A percentile compares a stretch with the other conserved stretches of the same genome.
These are phyloP conservation scores for Paramecium primaurelia DNA, from an alignment of 73 alveolate genomes.

Conservation along the genomic window DNA sequence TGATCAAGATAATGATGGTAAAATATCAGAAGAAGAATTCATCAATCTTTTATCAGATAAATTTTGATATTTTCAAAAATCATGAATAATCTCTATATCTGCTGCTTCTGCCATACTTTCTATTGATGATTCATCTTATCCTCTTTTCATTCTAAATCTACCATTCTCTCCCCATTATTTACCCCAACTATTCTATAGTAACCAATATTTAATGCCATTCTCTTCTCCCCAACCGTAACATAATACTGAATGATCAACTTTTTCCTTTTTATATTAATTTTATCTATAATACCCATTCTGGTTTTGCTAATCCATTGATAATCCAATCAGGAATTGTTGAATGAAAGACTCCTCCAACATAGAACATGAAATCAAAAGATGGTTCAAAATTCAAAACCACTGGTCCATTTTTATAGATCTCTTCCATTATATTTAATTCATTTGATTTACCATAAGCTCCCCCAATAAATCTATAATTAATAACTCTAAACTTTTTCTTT, in stretches of 20 bases:
- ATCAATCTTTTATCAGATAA: conserved; percentile 33
- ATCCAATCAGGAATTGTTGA: conserved; percentile 53
- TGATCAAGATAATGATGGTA: conserved; percentile 61
- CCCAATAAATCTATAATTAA: conserved; percentile 44
- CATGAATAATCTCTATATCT: background rate
- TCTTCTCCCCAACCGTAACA: conserved; percentile 68
- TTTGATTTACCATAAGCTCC: conserved; percentile 62
- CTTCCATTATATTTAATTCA: conserved; percentile 58
- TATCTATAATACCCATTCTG: conserved; percentile 43
- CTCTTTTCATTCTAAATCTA: conserved; percentile 62
- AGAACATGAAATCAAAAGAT: conserved; percentile 56
- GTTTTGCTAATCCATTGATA: conserved; percentile 33
- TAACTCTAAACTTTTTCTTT: background rate
- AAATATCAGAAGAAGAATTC: conserved; percentile 56
- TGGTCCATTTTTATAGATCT: conserved; percentile 53
- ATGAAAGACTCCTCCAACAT: conserved; percentile 57
- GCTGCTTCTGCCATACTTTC: conserved; percentile 34
- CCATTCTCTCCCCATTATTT: conserved; percentile 62
- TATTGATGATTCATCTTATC: conserved; percentile 48
- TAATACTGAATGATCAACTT: conserved; percentile 60
- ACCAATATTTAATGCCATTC: conserved; percentile 55
- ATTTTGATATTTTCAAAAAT: conserved; percentile 33
- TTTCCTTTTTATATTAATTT: background rate
- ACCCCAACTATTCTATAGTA: conserved; percentile 59
- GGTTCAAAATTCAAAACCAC: conserved; percentile 62